A percentile compares a stretch with the other conserved stretches of the same genome.
phyloP scores from a whole-genome alignment of 2,329 filamentous ascomycete species.

The Penicillium sp. region DNA sequence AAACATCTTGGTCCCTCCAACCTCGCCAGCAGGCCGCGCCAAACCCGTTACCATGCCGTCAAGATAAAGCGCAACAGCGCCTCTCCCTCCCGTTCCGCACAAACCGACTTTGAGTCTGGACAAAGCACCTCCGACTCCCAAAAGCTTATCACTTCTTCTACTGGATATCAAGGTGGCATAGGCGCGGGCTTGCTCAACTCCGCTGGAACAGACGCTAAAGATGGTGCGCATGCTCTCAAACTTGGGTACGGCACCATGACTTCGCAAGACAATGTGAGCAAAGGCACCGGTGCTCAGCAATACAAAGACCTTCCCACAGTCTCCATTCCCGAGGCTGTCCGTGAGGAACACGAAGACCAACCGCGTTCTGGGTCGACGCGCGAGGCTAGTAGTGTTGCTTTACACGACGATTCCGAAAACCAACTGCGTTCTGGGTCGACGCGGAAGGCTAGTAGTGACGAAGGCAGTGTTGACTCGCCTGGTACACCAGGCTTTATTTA shows the following conservation, averaged over 20 bases:
- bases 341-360: conserved; percentile 33
- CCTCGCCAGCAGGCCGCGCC: conserved; percentile 58
- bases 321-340: conserved; percentile 34
- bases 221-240: conserved; percentile 63
- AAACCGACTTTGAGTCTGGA: conserved; percentile 37
- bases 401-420: not conserved
- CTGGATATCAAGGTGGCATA: conserved; percentile 52
- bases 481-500: conserved; percentile 31
- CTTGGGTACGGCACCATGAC: conserved; percentile 54
- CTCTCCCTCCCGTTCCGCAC: conserved; percentile 35
- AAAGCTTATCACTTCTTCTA: conserved; percentile 26
- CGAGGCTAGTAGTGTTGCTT: conserved; percentile 23
- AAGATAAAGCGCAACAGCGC: conserved; percentile 62
- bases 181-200: conserved; percentile 55
- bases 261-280: conserved; percentile 29
- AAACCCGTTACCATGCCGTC: conserved; percentile 62
- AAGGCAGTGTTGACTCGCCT: conserved; percentile 26
- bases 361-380: conserved; percentile 14
- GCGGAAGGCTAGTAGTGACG: conserved; percentile 24
- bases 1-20: conserved; percentile 66
- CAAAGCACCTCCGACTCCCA: conserved; percentile 46
- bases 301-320: conserved; percentile 28
- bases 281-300: conserved; percentile 23
- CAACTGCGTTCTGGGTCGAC: conserved; percentile 12
- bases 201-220: conserved; percentile 60